Percentiles rank a stretch among this genome's conserved stretches.
These are phyloP conservation scores for Microbotryum violaceum DNA, from an alignment of 1,284 basidiomycete genomes.

Conservation along the genomic window DNA sequence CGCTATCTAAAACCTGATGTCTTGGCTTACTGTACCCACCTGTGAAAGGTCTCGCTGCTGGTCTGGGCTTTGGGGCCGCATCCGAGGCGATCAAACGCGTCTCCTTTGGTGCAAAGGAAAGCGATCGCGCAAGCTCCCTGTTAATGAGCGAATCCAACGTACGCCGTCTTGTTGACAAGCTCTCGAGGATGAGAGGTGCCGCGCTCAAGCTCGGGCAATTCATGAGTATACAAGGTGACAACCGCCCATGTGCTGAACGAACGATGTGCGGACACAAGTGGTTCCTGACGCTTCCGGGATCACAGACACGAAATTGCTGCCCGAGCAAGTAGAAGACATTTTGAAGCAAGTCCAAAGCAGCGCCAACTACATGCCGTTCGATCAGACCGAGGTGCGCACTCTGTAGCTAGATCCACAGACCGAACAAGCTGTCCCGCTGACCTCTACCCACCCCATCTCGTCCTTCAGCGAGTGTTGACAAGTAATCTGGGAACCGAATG, in stretches of 20 bases:
- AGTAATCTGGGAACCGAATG: conserved; percentile 69
- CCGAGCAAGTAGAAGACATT: conserved; percentile 80
- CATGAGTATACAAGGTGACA: conserved; percentile 85
- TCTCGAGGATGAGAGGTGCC: conserved; percentile 91
- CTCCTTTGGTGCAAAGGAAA: conserved; percentile 27
- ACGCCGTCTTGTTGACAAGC: conserved; percentile 78
- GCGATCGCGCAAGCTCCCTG: conserved; percentile 39
- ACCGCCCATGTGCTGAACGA: not conserved
- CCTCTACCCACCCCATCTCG: not conserved
- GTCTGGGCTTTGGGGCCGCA: conserved; percentile 57
- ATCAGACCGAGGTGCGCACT: conserved; percentile 79
- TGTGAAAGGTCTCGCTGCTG: conserved; percentile 57
- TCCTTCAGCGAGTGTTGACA: conserved; percentile 57
- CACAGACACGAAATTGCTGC: conserved; percentile 74
- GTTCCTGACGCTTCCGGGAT: not conserved
- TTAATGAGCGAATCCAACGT: conserved; percentile 87
- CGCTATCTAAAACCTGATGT: not conserved
- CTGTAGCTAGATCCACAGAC: not conserved
- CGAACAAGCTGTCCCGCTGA: not conserved
- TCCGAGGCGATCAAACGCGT: conserved; percentile 44
- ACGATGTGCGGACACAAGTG: not conserved
- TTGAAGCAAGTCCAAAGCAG: conserved; percentile 86
- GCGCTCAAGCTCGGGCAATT: conserved; percentile 97
- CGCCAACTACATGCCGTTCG: conserved; percentile 97
- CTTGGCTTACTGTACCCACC: not conserved